Evolutionary conservation across 257 asterid species (phyloP).

Genomic region (Solanum etuberosum): DNA sequence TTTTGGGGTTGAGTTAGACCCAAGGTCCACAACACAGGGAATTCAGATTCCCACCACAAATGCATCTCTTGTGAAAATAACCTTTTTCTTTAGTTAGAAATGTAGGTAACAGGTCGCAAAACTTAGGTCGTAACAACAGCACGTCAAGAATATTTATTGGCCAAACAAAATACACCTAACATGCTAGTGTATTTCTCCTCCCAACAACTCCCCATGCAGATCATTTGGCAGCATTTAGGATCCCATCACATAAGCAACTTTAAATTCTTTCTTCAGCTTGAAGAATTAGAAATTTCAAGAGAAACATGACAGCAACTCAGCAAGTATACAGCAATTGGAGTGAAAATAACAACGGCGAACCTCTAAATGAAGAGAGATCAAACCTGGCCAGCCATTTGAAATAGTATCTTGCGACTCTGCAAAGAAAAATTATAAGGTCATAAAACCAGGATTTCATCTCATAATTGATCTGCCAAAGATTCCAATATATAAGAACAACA

Average conservation of each 20-base stretch:
- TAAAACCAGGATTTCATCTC: background rate
- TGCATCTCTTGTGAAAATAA: background rate
- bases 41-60: background rate
- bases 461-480: background rate
- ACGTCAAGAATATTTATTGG: background rate
- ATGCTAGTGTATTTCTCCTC: background rate
- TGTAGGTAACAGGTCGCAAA: background rate
- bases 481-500: background rate
- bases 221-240: background rate
- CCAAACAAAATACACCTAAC: background rate
- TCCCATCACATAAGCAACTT: background rate
- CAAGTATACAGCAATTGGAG: background rate
- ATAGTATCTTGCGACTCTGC: conserved; percentile 69
- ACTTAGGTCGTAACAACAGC: background rate
- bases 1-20: background rate
- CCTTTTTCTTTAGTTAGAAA: background rate
- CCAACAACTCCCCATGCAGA: background rate
- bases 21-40: background rate
- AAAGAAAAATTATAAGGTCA: background rate
- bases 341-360: conserved; percentile 24
- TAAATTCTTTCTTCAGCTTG: background rate
- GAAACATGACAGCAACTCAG: background rate
- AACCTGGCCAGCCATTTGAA: conserved; percentile 84
- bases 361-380: conserved; percentile 70
- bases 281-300: background rate